A percentile compares a stretch with the other conserved stretches of the same genome.
phyloP scores from a whole-genome alignment of 2,329 filamentous ascomycete genomes.

The Claviceps pazoutovae region DNA sequence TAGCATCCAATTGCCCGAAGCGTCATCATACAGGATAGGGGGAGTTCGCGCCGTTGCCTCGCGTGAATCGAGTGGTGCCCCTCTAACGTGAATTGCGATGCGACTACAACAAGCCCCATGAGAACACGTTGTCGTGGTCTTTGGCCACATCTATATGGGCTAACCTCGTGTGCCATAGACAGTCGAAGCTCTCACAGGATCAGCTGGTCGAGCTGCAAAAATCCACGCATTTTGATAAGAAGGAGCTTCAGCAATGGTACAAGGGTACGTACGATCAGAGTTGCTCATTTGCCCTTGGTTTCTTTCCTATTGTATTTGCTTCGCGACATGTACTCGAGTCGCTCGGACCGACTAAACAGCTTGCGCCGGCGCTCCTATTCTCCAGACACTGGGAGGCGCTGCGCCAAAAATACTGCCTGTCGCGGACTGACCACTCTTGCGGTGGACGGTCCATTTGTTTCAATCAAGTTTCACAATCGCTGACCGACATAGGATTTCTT shows the following conservation, averaged over 20 bases:
- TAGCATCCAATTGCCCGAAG: not conserved
- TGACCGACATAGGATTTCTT: not conserved
- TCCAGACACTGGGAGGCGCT: too few relatives aligned
- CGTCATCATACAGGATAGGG: too few relatives aligned
- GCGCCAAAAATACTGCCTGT: too few relatives aligned
- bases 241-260: slow-evolving; percentile 99
- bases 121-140: too few relatives aligned
- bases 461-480: too few relatives aligned
- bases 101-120: not conserved
- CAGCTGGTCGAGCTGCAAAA: slow-evolving; percentile 92
- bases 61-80: not conserved
- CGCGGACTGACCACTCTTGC: too few relatives aligned
- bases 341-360: too few relatives aligned
- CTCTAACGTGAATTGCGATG: not conserved
- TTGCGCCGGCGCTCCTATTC: too few relatives aligned
- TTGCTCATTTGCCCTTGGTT: not conserved
- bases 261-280: slow-evolving; percentile 50
- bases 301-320: not conserved
- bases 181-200: slow-evolving; percentile 95
- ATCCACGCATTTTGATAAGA: slow-evolving; percentile 98
- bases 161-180: slow-evolving; percentile 37
- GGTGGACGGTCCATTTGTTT: too few relatives aligned
- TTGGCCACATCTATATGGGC: not conserved
- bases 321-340: too few relatives aligned
- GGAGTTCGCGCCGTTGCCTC: not conserved